A percentile compares a stretch with the other conserved stretches of the same genome.
Conservation (phyloP, 768 basidiomycete genomes). For the Pleurotus pulmonarius region DNA sequence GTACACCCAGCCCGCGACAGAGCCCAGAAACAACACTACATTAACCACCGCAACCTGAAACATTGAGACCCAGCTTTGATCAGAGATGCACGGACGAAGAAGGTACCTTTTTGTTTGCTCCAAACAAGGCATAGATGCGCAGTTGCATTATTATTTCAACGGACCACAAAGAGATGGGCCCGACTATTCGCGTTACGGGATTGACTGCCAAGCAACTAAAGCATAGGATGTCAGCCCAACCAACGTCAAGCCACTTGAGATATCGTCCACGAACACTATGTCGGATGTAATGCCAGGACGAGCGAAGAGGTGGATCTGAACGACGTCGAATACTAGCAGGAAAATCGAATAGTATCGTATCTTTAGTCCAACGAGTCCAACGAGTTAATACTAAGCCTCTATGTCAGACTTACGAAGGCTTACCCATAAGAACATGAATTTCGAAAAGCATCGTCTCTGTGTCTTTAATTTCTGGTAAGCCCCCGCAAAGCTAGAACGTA, state of each 20-base stretch:
- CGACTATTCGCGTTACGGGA: slow-evolving; percentile 37
- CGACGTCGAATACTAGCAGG: slow-evolving; percentile 38
- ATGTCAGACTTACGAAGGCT: background rate
- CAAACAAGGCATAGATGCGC: slow-evolving; percentile 39
- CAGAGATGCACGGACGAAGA: background rate
- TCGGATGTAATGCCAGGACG: slow-evolving; percentile 31
- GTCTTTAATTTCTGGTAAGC: slow-evolving; percentile 11
- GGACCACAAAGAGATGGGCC: slow-evolving; percentile 43
- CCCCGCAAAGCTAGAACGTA: too few relatives aligned
- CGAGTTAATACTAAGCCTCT: too few relatives aligned
- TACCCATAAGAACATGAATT: slow-evolving; percentile 41
- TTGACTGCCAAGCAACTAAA: slow-evolving; percentile 41
- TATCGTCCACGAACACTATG: slow-evolving; percentile 25
- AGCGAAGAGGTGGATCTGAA: slow-evolving; percentile 41
- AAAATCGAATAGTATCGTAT: slow-evolving; percentile 45
- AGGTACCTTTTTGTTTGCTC: slow-evolving; percentile 32
- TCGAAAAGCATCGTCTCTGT: slow-evolving; percentile 28
- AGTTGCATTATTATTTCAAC: slow-evolving; percentile 48
- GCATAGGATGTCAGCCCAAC: background rate
- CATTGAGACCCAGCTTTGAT: background rate
- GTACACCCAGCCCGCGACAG: slow-evolving; percentile 36
- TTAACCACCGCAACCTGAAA: slow-evolving; percentile 35
- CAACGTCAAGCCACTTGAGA: background rate
- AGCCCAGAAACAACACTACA: slow-evolving; percentile 31
- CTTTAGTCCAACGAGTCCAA: slow-evolving; percentile 16